Evolutionary conservation across 73 alveolate species (phyloP), one percentile per base, ranked within the genome.

Genomic region (Paramecium octaurelia): DNA sequence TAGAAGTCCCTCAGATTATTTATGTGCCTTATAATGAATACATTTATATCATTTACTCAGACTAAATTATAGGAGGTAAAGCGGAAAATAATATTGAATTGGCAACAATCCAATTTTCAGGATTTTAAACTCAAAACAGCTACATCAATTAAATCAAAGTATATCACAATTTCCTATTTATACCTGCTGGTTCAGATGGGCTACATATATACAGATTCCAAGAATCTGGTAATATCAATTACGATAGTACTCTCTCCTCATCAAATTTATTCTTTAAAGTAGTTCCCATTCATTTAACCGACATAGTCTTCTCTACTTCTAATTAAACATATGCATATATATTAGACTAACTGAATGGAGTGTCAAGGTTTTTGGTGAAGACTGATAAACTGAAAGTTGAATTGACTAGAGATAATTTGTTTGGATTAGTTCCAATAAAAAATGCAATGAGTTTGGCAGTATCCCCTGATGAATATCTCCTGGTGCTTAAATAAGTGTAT

Each of bases 171-270:
- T 80, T 24, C 57, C 14, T 80, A 48, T 43, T 43, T 44, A 36
- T 80, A 44, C 91, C 91, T 43, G 14, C 48, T 9, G 90, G 90
- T 20, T 35, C 18, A 27, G 73, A 77, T 9, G 91, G 91, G 1
- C 21, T 80, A 27, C 36, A 80, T 44, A 43, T 80, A 43, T 80
- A 80, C 20, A 24, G 9, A 24, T 18, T 43, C 9, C n/a, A 44
- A 12, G 70, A 21, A 44, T 21, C 27, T 18, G 91, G 91, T 14
- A 0, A 42, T 8, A 31, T 80, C 48, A 8, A 21, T 23, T 23
- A 44, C 8, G 8, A 31, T 23, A 23, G 9, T 9, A 24, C 90
- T 11, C 8, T 80, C 0, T 21, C 76, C 14, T 44, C 91, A 42
- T 80, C 23, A 14, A 64, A 80, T 43, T 14, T 80, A 42, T 80